A percentile compares a stretch with the other conserved stretches of the same genome.
These are phyloP conservation scores for Rhododendron vialii DNA, from an alignment of 148 eudicot genomes.

Conservation along the genomic window DNA sequence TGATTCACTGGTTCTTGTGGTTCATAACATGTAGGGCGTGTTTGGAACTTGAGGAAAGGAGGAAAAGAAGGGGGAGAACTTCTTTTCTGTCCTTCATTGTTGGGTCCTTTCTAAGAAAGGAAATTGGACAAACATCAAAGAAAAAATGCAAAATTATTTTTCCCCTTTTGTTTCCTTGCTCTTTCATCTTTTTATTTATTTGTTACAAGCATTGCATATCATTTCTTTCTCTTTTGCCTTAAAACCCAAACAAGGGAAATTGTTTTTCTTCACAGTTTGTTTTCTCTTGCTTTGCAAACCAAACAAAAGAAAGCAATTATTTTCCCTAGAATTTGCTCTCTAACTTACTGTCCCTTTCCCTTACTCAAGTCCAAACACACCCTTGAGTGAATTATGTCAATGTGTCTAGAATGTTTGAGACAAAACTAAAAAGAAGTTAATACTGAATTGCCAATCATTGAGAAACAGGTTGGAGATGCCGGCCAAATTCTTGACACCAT, in stretches of 20 bases:
- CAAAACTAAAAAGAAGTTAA: neutral
- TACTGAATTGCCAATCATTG: neutral
- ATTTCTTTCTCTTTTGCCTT: neutral
- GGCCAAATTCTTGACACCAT: constrained; percentile 87
- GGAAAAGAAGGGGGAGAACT: neutral
- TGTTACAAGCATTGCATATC: neutral
- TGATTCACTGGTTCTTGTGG: neutral
- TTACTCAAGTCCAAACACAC: neutral
- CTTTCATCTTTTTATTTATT: neutral
- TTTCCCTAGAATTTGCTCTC: neutral
- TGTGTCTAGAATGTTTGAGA: neutral
- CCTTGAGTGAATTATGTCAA: neutral
- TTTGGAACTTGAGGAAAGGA: neutral
- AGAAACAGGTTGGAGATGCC: constrained; percentile 93
- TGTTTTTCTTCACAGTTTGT: neutral
- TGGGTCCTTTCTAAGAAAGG: neutral
- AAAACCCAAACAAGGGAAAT: neutral
- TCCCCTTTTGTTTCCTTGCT: neutral
- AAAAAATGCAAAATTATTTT: neutral
- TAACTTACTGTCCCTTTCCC: neutral
- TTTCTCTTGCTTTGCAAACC: neutral
- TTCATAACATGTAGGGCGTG: neutral
- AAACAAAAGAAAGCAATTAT: neutral
- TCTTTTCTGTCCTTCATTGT: neutral
- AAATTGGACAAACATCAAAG: neutral